These are phyloP conservation scores for Pelargonium exstipulatum DNA, from an alignment of 441 rosid species.

Conservation along the genomic window DNA sequence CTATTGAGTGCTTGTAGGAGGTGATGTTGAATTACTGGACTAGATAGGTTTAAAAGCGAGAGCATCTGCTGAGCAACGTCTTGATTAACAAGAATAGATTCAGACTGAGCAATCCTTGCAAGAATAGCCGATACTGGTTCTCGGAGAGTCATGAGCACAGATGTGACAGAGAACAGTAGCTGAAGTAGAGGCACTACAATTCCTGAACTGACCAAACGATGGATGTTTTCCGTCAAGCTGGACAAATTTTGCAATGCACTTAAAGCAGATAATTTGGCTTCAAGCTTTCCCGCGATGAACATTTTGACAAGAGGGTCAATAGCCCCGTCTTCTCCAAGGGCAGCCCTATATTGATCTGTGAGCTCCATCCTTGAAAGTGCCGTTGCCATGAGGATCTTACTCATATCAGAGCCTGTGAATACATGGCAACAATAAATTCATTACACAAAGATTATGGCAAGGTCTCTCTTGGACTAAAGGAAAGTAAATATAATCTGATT, in stretches of 20 bases:
- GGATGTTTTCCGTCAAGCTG: constrained; percentile 38
- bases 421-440: constrained; percentile 6
- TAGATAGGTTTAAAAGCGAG: constrained; percentile 56
- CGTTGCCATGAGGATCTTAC: constrained; percentile 73
- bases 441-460: constrained; percentile 1
- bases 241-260: constrained; percentile 57
- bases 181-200: constrained; percentile 50
- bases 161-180: constrained; percentile 68
- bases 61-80: constrained; percentile 73
- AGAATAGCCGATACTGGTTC: constrained; percentile 74
- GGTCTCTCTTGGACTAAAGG: no score
- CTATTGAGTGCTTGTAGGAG: constrained; percentile 58
- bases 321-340: constrained; percentile 60
- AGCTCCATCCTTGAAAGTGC: constrained; percentile 63
- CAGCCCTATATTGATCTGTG: constrained; percentile 54
- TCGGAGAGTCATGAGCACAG: constrained; percentile 70
- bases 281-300: constrained; percentile 62
- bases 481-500: no score
- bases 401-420: constrained; percentile 61
- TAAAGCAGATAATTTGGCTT: constrained; percentile 56
- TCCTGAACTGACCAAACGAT: constrained; percentile 44
- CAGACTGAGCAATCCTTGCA: constrained; percentile 55
- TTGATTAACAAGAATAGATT: constrained; percentile 43
- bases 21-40: constrained; percentile 48
- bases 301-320: constrained; percentile 51